Evolutionary conservation across 2,329 filamentous ascomycete species (phyloP), one percentile per base, ranked within the genome.

Genomic region (Sporothrix schenckii): DNA sequence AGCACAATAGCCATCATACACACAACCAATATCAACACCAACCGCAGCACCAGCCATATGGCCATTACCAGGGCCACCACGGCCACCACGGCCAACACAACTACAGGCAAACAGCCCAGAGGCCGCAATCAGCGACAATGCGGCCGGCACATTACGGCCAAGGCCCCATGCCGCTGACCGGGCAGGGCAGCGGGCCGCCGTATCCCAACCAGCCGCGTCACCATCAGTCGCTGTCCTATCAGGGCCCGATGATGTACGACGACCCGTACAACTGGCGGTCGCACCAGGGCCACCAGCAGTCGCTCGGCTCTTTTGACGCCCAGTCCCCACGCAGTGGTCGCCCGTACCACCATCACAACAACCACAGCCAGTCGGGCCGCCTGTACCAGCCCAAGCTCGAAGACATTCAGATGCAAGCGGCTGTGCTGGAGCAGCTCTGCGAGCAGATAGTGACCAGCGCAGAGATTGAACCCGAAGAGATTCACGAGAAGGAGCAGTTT

Each of bases 401-500:
- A 47, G 83, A 87, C 60, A 72, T 88, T 16, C 77, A 79, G n/a
- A 77, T 77, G 1, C 87, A 89, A 76, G 79, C 80, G 11, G 76
- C 77, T 19, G 76, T 85, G 16, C 80, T 90, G 16, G 85, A 88
- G 27, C 75, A 75, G 0, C 78, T 89, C 2, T 84, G 83, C 71
- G 72, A 78, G 21, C 69, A 74, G 19, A 84, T 89, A 61, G 80
- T 92, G 21, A 80, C 84, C 0, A 83, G 81, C 52, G 86, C 88
- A 1, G 88, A 90, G 74, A 93, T 94, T 72, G 84, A 84, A 50
- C 76, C 79, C 0, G 78, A 81, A 0, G 92, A 95, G 74, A 86
- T 91, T 67, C 81, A 83, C 2, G 85, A 89, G 73, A 96, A 95
- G 76, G 91, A 95, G 75, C 77, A 79, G 0, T 94, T 96, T 74